Base-by-base conservation (phyloP, 441 rosid species). In the Croton setiger region DNA sequence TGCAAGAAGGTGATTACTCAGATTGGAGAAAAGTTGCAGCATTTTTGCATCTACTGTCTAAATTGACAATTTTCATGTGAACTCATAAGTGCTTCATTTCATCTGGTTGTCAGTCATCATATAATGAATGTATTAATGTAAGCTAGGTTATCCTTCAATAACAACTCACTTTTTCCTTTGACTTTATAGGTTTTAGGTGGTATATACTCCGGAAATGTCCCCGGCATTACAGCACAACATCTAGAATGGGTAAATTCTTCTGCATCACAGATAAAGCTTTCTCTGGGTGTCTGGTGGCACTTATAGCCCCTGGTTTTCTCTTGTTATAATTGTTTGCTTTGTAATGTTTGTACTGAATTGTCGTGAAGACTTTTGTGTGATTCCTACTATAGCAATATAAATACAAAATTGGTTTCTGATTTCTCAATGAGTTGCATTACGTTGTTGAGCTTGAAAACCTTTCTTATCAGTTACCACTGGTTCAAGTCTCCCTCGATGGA, bases 181-280 rank as follows among this genome's bases (percentile, higher is more conserved):
- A 67, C 55, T 76, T 79, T 66, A 59, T 75, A 95, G 99, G 98
- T 95, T 12, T 65, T 92, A 71, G 99, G 98, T 39, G 92, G 98
- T 65, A 84, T 90, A 78, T 95, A 92, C 60, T 73, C 85, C 0
- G 96, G 97, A 69, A 92, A 84, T 72, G 87, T 73, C 67, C 80
- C 99, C 2, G 96, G 99, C 39, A 82, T 92, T 69, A 92, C 97
- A 1, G 98, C 96, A 70, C 99, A 92, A 70, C 98, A 95, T 83
- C 83, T 92, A 35, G 99, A 94, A 84, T 92, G 97, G 97, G 98
- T 92, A 78, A 81, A 60, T 72, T 67, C 64, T 71, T 62, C 56
- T 71, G 72, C 60, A 35, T 47, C 58, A 14, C 58, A 14, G 56
- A 67, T 52, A 56, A 20, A 36, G 13, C 17, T 44, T 14, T 7